Conservation (phyloP, 805 yeast genomes). For the Saccharomycopsis microspora region DNA sequence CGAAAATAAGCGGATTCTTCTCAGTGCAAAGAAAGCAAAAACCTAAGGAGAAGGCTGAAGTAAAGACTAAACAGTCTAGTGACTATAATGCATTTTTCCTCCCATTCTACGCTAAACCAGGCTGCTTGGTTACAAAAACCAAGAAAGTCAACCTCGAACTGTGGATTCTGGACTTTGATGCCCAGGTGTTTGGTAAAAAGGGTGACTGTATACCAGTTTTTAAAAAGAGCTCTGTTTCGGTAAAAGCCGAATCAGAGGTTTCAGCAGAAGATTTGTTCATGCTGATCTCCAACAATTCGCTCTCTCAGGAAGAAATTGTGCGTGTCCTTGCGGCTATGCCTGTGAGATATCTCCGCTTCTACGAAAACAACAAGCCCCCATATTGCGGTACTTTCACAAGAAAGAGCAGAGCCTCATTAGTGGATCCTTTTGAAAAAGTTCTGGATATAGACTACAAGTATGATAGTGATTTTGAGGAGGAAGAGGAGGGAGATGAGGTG, state of each 20-base stretch:
- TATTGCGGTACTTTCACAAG: constrained; percentile 42
- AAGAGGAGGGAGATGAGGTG: constrained; percentile 44
- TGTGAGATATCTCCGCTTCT: constrained; percentile 30
- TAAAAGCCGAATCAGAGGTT: neutral
- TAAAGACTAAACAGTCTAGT: neutral
- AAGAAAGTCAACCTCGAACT: no score
- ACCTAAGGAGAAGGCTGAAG: neutral
- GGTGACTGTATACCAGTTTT: neutral
- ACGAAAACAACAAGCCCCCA: constrained; percentile 42
- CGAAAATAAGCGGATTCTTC: constrained; percentile 12
- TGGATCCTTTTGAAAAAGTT: constrained; percentile 24
- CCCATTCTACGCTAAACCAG: constrained; percentile 4
- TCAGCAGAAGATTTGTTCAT: constrained; percentile 7
- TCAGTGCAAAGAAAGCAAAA: constrained; percentile 3
- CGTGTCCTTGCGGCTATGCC: constrained; percentile 21
- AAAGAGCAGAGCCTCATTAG: constrained; percentile 20
- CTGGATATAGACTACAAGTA: constrained; percentile 33
- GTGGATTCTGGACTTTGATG: no score
- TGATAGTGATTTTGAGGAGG: constrained; percentile 48
- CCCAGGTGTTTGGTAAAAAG: neutral
- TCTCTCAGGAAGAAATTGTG: constrained; percentile 9
- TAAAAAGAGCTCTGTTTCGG: neutral
- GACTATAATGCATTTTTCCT: constrained; percentile 12
- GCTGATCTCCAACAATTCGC: constrained; percentile 4
- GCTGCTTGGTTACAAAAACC: neutral